A percentile compares a stretch with the other conserved stretches of the same genome.
phyloP scores from a whole-genome alignment of 768 basidiomycete genomes.

The Calocybe cyanea region DNA sequence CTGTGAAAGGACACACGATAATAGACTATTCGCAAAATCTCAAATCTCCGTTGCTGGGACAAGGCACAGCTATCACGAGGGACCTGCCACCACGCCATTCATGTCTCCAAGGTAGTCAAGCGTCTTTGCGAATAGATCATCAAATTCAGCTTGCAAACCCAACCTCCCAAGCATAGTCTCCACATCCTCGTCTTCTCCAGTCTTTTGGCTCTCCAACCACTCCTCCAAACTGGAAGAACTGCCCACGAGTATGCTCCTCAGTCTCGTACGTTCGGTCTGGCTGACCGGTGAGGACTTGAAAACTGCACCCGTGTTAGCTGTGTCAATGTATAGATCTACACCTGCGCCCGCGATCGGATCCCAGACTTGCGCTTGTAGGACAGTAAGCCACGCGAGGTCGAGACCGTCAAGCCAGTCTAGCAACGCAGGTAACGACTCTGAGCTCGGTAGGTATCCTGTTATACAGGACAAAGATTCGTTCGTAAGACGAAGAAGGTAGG shows the following conservation, averaged over 20 bases:
- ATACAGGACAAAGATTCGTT: slow-evolving; percentile 60
- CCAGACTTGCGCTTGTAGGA: slow-evolving; percentile 65
- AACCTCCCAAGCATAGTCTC: slow-evolving; percentile 41
- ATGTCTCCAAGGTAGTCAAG: slow-evolving; percentile 57
- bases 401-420: slow-evolving; percentile 70
- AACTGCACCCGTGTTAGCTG: slow-evolving; percentile 25
- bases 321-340: slow-evolving; percentile 34
- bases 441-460: slow-evolving; percentile 52
- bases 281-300: slow-evolving; percentile 47
- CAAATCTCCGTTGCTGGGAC: too few species aligned
- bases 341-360: slow-evolving; percentile 42
- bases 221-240: slow-evolving; percentile 63
- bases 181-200: slow-evolving; percentile 29
- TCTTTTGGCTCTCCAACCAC: slow-evolving; percentile 44
- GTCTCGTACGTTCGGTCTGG: slow-evolving; percentile 70
- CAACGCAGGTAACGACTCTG: slow-evolving; percentile 43
- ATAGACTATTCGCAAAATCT: too few species aligned
- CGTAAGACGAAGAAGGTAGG: slow-evolving; percentile 69
- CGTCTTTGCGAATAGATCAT: slow-evolving; percentile 59
- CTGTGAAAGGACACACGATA: too few species aligned
- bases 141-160: slow-evolving; percentile 58
- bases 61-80: neutral
- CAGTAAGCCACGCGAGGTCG: slow-evolving; percentile 70
- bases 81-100: slow-evolving; percentile 17
- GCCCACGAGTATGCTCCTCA: slow-evolving; percentile 61